Evolutionary conservation across 2,329 filamentous ascomycete genomes (phyloP).

Genomic region (Botryotinia calthae): DNA sequence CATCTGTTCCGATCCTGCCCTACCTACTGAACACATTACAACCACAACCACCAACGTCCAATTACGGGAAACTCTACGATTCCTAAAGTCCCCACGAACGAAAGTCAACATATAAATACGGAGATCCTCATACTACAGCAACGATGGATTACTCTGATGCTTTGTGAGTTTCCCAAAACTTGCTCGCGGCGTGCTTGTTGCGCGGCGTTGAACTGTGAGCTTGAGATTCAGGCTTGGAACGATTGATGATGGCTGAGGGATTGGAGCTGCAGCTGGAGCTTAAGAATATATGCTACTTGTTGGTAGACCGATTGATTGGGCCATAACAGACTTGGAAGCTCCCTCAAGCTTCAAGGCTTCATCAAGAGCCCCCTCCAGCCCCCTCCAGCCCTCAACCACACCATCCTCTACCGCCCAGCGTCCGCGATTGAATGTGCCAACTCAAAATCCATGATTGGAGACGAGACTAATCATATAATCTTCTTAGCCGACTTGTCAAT

Average conservation of each 20-base stretch:
- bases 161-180: slow-evolving; percentile 62
- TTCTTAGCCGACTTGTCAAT: slow-evolving; percentile 84
- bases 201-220: slow-evolving; percentile 14
- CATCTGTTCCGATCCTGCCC: background rate
- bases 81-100: background rate
- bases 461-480: slow-evolving; percentile 33
- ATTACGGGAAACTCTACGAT: background rate
- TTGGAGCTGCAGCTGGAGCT: background rate
- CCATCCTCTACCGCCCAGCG: slow-evolving; percentile 15
- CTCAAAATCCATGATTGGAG: background rate
- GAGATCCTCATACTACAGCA: background rate
- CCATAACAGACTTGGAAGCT: slow-evolving; percentile 12
- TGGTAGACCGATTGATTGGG: background rate
- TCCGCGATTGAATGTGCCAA: slow-evolving; percentile 24
- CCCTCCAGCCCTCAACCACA: slow-evolving; percentile 1
- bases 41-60: background rate
- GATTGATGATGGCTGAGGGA: background rate
- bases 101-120: background rate
- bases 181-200: slow-evolving; percentile 1
- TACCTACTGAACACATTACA: slow-evolving; percentile 10
- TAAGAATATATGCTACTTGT: background rate
- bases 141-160: slow-evolving; percentile 87
- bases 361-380: background rate
- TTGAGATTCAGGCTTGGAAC: background rate
- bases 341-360: slow-evolving; percentile 2